Evolutionary conservation across 345 rosid species (phyloP).

Genomic region (Syzygium oleosum): DNA sequence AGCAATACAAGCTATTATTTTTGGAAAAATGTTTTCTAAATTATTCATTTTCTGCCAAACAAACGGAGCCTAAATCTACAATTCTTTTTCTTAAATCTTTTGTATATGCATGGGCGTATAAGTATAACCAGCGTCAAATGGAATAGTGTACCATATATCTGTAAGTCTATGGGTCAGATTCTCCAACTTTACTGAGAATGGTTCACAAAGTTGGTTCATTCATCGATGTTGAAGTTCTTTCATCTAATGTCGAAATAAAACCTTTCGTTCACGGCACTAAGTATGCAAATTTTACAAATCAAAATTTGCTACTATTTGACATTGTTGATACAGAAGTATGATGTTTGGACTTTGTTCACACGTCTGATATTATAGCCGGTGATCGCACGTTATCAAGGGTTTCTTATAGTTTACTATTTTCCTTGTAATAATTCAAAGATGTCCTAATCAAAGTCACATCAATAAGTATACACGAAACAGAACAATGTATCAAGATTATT

Average conservation of each 20-base stretch:
- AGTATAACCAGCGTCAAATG: neutral
- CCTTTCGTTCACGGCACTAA: neutral
- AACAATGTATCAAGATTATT: neutral
- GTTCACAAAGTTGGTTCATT: neutral
- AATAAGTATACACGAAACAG: neutral
- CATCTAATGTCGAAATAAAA: neutral
- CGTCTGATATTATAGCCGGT: neutral
- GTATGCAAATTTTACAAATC: neutral
- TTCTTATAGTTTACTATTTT: neutral
- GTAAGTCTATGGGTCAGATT: no score
- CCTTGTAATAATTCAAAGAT: neutral
- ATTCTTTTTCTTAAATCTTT: neutral
- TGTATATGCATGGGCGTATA: neutral
- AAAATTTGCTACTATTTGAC: neutral
- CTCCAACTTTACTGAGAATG: no score
- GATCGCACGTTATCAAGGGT: neutral
- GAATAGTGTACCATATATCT: neutral
- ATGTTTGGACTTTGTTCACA: neutral
- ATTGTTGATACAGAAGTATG: neutral
- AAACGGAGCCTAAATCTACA: neutral
- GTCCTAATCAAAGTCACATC: neutral
- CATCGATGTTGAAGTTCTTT: neutral
- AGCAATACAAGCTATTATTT: no score
- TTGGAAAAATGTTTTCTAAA: no score
- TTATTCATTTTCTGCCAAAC: no score